Percentiles rank a stretch among this genome's conserved stretches.
These are phyloP conservation scores for Trametes villosa DNA, from an alignment of 768 basidiomycete genomes.

Conservation along the genomic window DNA sequence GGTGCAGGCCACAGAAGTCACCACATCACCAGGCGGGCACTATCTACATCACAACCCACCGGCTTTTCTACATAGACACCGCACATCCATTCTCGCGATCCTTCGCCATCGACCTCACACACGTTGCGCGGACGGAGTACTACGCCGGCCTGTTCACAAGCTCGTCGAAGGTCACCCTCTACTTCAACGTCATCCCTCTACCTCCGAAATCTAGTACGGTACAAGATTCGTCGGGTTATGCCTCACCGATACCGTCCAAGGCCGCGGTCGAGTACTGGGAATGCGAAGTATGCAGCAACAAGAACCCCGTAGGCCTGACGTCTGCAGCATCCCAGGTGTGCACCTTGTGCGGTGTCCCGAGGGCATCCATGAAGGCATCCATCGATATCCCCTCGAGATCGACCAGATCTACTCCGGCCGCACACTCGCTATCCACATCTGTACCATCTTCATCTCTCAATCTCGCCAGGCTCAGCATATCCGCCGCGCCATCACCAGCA, in stretches of 20 bases:
- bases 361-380: conserved; percentile 35
- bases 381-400: conserved; percentile 29
- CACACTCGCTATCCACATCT: conserved; percentile 45
- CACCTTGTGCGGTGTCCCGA: conserved; percentile 80
- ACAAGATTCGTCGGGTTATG: background rate
- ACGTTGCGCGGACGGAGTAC: conserved; percentile 77
- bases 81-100: conserved; percentile 56
- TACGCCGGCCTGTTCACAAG: conserved; percentile 92
- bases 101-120: conserved; percentile 66
- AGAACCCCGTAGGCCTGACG: conserved; percentile 78
- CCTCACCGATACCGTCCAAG: conserved; percentile 18
- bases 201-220: conserved; percentile 12
- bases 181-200: conserved; percentile 46
- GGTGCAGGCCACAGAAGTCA: conserved; percentile 76
- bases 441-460: conserved; percentile 44
- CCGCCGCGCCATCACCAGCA: conserved; percentile 40
- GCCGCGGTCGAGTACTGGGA: conserved; percentile 64
- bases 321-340: conserved; percentile 73
- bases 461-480: conserved; percentile 18
- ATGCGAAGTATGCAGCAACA: conserved; percentile 87
- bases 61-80: conserved; percentile 79
- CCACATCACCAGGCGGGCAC: conserved; percentile 77
- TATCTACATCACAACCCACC: conserved; percentile 76
- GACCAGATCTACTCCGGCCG: background rate
- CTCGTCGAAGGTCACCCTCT: conserved; percentile 84